Evolutionary conservation across 192 early-diverging fungal species (phyloP), one percentile per base, ranked within the genome.

Genomic region (Umbelopsis sp.): DNA sequence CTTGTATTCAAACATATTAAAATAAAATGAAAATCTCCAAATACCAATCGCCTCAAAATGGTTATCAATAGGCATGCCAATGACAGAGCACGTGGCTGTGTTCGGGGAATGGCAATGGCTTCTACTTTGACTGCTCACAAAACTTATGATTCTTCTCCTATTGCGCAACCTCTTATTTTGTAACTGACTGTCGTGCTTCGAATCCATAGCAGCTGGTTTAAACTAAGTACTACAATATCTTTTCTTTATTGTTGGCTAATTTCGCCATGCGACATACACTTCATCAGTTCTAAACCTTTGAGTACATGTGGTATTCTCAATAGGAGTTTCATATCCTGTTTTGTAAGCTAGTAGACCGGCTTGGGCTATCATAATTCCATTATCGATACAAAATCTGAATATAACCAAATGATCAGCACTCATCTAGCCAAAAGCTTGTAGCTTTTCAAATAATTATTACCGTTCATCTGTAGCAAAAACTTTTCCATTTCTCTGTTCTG

Each of bases 291-390:
- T 83, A 80, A 91, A 95, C 64, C 97, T 86, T 81, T 99, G 97
- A 16, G 97, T 99, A 76, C 94, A 91, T 79, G 88, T 92, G 25
- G 93, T 95, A 66, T 97, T 90, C 53, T 92, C 84, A 45, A 99
- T 74, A 2, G 89, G 79, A 0, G 95, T 98, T n/a, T 85, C 83
- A 50, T 86, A 86, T 2, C 96, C 96, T 27, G 90, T 91, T 53
- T 88, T 89, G 80, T 86, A 96, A 25, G 91, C 88, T 52, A 98
- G 78, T 16, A 94, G 82, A 1, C 97, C 97, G 1, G 97, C 97
- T 71, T 98, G 96, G 8, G 97, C 97, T 80, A 99, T 99, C 97
- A 99, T 99, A 50, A 98, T 91, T 8, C 97, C 97, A 69, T 99
- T 99, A 70, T 99, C 97, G 65, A 99, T 99, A 75, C 97, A 98